Evolutionary conservation across 1,284 basidiomycete genomes (phyloP).

Genomic region (Ceratobasidium sp.): DNA sequence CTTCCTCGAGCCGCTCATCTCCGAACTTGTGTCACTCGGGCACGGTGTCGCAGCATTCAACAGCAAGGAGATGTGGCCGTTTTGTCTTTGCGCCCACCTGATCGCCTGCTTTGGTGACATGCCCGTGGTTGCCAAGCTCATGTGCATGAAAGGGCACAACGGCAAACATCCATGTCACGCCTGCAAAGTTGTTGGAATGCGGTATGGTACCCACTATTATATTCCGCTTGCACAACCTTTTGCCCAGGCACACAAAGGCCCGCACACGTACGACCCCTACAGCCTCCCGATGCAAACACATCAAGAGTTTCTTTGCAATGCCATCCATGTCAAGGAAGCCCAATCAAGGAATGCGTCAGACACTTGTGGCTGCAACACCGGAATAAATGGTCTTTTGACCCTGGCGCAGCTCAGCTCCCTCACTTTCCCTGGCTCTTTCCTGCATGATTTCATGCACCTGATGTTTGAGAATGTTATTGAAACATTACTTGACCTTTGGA

Average conservation of each 20-base stretch:
- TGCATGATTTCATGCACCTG: slow-evolving; percentile 42
- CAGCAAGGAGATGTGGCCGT: background rate
- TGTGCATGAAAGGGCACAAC: slow-evolving; percentile 41
- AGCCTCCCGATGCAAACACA: no score
- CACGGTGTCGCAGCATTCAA: slow-evolving; percentile 37
- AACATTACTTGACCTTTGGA: slow-evolving; percentile 37
- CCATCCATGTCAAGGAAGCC: background rate
- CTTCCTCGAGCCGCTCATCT: slow-evolving; percentile 40
- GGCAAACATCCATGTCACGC: slow-evolving; percentile 38
- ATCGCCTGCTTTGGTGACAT: slow-evolving; percentile 40
- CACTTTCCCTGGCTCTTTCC: slow-evolving; percentile 36
- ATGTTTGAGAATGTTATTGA: slow-evolving; percentile 39
- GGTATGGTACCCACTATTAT: background rate
- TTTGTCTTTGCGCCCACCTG: slow-evolving; percentile 39
- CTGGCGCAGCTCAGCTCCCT: slow-evolving; percentile 28
- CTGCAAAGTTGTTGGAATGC: slow-evolving; percentile 39
- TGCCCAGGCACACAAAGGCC: background rate
- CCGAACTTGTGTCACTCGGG: slow-evolving; percentile 37
- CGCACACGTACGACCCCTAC: background rate
- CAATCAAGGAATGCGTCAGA: no score
- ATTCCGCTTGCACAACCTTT: slow-evolving; percentile 21
- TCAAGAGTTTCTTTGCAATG: background rate
- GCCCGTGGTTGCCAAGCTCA: slow-evolving; percentile 40
- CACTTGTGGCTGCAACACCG: background rate
- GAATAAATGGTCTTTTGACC: slow-evolving; percentile 31